Percentiles rank a stretch among this genome's conserved stretches.
These are phyloP conservation scores for Phytophthora multivora DNA, from an alignment of 352 stramenopile genomes.

Conservation along the genomic window DNA sequence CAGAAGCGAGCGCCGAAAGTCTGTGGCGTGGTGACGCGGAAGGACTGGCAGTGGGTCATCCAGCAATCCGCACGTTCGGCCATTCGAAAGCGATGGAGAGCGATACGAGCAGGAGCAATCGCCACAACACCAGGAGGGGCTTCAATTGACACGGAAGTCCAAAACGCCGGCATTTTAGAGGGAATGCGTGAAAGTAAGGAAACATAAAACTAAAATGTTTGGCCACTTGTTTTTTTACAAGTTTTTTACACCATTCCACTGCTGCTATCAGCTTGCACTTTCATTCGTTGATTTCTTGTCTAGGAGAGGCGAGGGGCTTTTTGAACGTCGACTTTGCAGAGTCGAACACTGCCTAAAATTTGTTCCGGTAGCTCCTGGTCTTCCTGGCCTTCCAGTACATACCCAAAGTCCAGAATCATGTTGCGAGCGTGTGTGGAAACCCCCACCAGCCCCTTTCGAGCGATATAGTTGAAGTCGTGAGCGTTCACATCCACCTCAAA, in stretches of 20 bases:
- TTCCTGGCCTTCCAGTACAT: conserved; percentile 81
- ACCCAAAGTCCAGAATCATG: conserved; percentile 87
- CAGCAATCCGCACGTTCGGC: conserved; percentile 56
- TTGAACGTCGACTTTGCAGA: conserved; percentile 79
- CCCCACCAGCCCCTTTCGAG: conserved; percentile 71
- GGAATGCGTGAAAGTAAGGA: no score
- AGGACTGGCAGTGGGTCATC: conserved; percentile 70
- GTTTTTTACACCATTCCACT: no score
- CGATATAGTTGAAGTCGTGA: conserved; percentile 86
- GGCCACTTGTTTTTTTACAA: no score
- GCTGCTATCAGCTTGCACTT: no score
- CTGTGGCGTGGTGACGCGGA: conserved; percentile 56
- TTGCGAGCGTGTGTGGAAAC: conserved; percentile 78
- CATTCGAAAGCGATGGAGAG: conserved; percentile 56
- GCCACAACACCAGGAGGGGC: not conserved
- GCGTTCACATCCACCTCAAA: conserved; percentile 86
- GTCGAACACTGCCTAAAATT: conserved; percentile 71
- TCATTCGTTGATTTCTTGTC: not conserved
- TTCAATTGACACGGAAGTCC: no score
- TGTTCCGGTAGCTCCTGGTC: conserved; percentile 79
- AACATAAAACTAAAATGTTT: no score
- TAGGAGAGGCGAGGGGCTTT: conserved; percentile 50
- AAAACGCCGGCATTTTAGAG: no score
- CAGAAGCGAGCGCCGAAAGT: conserved; percentile 50
- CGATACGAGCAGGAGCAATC: conserved; percentile 34